Conservation (phyloP, 352 stramenopile genomes). For the Globisporangium paddicum region DNA sequence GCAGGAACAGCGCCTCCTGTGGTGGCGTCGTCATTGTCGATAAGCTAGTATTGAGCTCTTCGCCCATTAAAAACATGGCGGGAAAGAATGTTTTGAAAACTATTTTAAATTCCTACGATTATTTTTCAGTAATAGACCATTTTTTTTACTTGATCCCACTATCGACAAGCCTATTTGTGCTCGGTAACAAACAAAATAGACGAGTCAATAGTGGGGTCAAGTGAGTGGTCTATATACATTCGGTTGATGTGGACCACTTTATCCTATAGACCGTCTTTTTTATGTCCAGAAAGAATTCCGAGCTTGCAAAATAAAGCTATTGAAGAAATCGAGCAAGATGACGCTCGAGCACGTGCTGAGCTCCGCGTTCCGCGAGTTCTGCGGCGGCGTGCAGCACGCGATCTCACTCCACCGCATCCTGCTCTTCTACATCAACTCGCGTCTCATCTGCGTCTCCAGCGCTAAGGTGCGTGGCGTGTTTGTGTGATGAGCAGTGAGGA, state of each 20-base stretch:
- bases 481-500: not conserved
- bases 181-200: too few species aligned
- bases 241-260: not conserved
- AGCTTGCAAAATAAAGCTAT: too few species aligned
- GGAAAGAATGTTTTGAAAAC: not conserved
- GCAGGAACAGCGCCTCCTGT: constrained; percentile 31
- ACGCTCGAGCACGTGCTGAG: constrained; percentile 43
- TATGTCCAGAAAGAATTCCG: too few species aligned
- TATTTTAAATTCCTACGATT: too few species aligned
- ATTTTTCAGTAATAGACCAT: too few species aligned
- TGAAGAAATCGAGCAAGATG: constrained; percentile 1
- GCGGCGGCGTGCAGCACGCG: constrained; percentile 79
- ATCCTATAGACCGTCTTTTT: not conserved
- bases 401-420: constrained; percentile 84
- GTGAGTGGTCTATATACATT: too few species aligned
- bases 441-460: constrained; percentile 80
- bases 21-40: not conserved
- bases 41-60: not conserved
- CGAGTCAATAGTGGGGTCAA: too few species aligned
- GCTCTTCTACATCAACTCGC: constrained; percentile 82
- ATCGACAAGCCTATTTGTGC: too few species aligned
- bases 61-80: not conserved
- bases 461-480: constrained; percentile 42
- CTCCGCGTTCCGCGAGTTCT: constrained; percentile 78
- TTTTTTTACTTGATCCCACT: too few species aligned